These are phyloP conservation scores for Acorus calamus DNA, from an alignment of 106 monocot genomes.

Conservation along the genomic window DNA sequence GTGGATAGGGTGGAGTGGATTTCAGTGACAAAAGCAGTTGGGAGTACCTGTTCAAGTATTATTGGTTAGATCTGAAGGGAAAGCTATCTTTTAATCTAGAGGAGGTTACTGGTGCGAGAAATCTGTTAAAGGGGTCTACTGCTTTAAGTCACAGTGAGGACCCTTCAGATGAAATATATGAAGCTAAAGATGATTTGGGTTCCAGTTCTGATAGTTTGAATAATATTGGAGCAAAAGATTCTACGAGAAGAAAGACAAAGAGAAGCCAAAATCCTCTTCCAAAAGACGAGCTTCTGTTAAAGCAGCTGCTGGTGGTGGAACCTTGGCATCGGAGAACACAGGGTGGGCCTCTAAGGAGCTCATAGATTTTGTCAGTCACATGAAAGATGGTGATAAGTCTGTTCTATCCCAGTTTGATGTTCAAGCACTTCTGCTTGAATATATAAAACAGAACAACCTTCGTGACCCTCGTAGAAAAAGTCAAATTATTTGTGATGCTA, in stretches of 20 bases:
- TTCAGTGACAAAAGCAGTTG: slow-evolving; percentile 88
- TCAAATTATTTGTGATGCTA: slow-evolving; percentile 77
- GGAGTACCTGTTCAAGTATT: slow-evolving; percentile 86
- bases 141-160: slow-evolving; percentile 21
- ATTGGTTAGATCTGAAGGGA: slow-evolving; percentile 70
- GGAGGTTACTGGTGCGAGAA: slow-evolving; percentile 54
- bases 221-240: slow-evolving; percentile 18
- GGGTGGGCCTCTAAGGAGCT: slow-evolving; percentile 82
- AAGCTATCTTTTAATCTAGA: slow-evolving; percentile 74
- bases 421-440: slow-evolving; percentile 83
- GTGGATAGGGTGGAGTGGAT: slow-evolving; percentile 38
- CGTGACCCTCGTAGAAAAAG: slow-evolving; percentile 77
- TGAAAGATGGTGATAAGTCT: slow-evolving; percentile 66
- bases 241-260: slow-evolving; percentile 30
- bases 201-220: slow-evolving; percentile 49
- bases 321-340: slow-evolving; percentile 19
- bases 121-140: slow-evolving; percentile 25
- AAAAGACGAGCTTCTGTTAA: slow-evolving; percentile 11
- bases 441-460: slow-evolving; percentile 77
- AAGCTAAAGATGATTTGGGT: slow-evolving; percentile 25
- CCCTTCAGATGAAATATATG: slow-evolving; percentile 63
- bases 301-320: slow-evolving; percentile 6
- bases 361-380: slow-evolving; percentile 70
- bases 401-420: slow-evolving; percentile 75
- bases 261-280: slow-evolving; percentile 12